Evolutionary conservation across 495 filamentous ascomycete genomes (phyloP).

Genomic region (Pseudevernia furfuracea): DNA sequence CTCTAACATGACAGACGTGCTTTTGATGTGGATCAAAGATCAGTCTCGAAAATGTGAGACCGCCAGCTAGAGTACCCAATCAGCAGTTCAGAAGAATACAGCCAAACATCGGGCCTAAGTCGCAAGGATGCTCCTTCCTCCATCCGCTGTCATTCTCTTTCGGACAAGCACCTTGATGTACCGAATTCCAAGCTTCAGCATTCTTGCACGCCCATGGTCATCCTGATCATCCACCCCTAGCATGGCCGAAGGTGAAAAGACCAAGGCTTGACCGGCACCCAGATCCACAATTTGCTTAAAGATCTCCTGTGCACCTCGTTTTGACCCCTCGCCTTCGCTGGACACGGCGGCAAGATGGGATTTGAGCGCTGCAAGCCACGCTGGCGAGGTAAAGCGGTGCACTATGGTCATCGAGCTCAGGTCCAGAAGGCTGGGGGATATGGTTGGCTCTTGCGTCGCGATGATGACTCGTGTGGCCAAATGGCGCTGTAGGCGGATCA

Average conservation of each 20-base stretch:
- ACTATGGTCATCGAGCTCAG: slow-evolving; percentile 68
- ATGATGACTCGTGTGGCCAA: slow-evolving; percentile 58
- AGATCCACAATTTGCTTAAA: slow-evolving; percentile 53
- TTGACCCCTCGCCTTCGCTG: slow-evolving; percentile 19
- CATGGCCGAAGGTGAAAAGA: slow-evolving; percentile 58
- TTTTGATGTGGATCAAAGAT: too few relatives aligned
- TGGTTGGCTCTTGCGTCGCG: slow-evolving; percentile 73
- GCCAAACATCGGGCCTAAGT: background rate
- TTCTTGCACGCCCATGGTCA: background rate
- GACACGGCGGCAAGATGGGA: slow-evolving; percentile 51
- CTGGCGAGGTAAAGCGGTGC: slow-evolving; percentile 65
- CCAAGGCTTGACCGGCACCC: slow-evolving; percentile 53
- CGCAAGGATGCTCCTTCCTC: slow-evolving; percentile 46
- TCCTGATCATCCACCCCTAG: slow-evolving; percentile 31
- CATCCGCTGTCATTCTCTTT: slow-evolving; percentile 48
- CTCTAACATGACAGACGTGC: background rate
- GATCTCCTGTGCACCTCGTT: slow-evolving; percentile 33
- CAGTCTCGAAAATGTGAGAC: too few relatives aligned
- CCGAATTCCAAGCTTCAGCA: slow-evolving; percentile 37
- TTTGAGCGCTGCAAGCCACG: slow-evolving; percentile 57
- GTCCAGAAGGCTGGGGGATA: slow-evolving; percentile 59
- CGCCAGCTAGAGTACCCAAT: background rate
- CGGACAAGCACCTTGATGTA: slow-evolving; percentile 48
- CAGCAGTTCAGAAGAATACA: background rate
- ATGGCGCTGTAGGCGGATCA: slow-evolving; percentile 66